phyloP scores from a whole-genome alignment of 2,329 filamentous ascomycete genomes.

The Venturia effusa region DNA sequence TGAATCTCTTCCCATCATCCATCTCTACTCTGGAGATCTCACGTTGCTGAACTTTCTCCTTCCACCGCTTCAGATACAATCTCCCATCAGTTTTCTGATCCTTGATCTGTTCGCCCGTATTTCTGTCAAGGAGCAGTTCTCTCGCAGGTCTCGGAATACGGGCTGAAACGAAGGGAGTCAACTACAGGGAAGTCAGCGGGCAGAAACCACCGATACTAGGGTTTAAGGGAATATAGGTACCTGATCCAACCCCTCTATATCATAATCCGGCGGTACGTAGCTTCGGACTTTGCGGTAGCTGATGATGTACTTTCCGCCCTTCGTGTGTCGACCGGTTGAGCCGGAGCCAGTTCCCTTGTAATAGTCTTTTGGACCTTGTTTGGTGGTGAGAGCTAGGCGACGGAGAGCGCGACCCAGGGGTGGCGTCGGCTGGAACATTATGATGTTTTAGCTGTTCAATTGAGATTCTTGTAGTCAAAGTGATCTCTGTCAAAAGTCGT shows the following conservation, averaged over 20 bases:
- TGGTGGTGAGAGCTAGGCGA: slow-evolving; percentile 77
- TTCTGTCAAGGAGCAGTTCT: background rate
- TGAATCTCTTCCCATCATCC: background rate
- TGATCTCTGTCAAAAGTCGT: background rate
- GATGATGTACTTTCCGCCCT: slow-evolving; percentile 72
- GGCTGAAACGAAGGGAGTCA: slow-evolving; percentile 67
- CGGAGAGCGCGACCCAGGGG: slow-evolving; percentile 57
- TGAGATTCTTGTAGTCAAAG: background rate
- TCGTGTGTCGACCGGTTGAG: slow-evolving; percentile 74
- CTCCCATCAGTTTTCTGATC: background rate
- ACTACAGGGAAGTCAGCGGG: slow-evolving; percentile 33
- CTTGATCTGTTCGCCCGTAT: slow-evolving; percentile 4
- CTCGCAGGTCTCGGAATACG: slow-evolving; percentile 30
- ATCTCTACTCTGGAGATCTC: background rate
- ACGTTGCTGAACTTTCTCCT: background rate
- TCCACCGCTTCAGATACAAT: slow-evolving; percentile 11
- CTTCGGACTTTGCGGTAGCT: slow-evolving; percentile 85
- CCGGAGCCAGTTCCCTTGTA: slow-evolving; percentile 95
- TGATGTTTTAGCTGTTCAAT: slow-evolving; percentile 6
- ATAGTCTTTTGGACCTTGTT: slow-evolving; percentile 85
- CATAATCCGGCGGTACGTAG: slow-evolving; percentile 58
- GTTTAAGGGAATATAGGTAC: background rate
- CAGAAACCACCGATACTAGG: slow-evolving; percentile 14
- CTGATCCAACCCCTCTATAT: background rate
- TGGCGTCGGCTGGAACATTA: slow-evolving; percentile 56